Conservation (phyloP, 805 yeast genomes). For the Ogataea wickerhamii region DNA sequence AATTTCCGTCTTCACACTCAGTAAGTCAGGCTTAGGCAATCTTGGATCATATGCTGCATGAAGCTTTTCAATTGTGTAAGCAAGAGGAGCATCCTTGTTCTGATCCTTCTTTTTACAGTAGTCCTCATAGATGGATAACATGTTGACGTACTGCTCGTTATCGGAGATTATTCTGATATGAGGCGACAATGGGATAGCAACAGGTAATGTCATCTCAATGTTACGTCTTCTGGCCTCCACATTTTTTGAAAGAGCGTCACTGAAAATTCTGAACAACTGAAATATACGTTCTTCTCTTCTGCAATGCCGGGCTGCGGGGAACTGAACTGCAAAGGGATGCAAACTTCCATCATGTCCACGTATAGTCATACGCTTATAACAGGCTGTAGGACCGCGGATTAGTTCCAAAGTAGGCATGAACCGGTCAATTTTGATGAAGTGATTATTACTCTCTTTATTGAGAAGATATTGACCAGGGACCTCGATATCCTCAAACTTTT, state of each 20-base stretch:
- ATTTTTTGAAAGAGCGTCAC: constrained; percentile 71
- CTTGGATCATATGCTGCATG: constrained; percentile 93
- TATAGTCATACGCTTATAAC: constrained; percentile 83
- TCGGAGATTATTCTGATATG: constrained; percentile 88
- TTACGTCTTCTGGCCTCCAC: constrained; percentile 87
- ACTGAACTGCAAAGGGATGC: constrained; percentile 93
- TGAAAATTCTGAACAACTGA: constrained; percentile 87
- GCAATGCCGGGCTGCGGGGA: constrained; percentile 96
- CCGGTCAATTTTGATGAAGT: constrained; percentile 89
- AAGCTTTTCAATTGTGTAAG: constrained; percentile 78
- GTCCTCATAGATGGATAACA: constrained; percentile 84
- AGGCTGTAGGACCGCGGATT: constrained; percentile 84
- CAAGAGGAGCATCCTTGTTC: constrained; percentile 85
- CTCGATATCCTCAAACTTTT: constrained; percentile 95
- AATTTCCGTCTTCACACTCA: constrained; percentile 87
- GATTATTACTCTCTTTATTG: constrained; percentile 84
- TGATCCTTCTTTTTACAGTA: constrained; percentile 70
- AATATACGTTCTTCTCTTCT: constrained; percentile 93
- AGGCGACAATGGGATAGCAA: constrained; percentile 91
- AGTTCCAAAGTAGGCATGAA: constrained; percentile 86
- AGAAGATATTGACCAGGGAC: constrained; percentile 94
- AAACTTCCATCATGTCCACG: constrained; percentile 91
- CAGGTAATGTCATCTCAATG: constrained; percentile 80
- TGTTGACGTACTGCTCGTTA: constrained; percentile 68
- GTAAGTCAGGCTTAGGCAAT: constrained; percentile 86